Evolutionary conservation across 2,329 filamentous ascomycete species (phyloP).

Genomic region (Ascochyta pisi): DNA sequence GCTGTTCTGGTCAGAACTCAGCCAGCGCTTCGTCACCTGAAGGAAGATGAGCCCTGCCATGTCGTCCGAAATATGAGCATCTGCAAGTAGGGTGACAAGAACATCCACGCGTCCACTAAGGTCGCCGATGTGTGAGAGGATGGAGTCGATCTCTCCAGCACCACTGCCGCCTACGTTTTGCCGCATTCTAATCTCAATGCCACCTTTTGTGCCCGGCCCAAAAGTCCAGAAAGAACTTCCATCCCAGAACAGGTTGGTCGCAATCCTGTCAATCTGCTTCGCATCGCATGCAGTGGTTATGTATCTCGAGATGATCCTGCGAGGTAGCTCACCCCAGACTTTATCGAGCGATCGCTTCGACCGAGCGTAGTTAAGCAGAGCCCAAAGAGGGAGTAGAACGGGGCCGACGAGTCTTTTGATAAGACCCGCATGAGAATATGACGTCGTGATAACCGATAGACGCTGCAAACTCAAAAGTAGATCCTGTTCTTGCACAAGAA

Average conservation of each 20-base stretch:
- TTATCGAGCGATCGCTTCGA: conserved; percentile 36
- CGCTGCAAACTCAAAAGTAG: conserved; percentile 62
- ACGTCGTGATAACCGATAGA: conserved; percentile 63
- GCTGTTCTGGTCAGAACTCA: conserved; percentile 41
- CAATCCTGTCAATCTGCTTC: conserved; percentile 58
- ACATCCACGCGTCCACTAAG: conserved; percentile 36
- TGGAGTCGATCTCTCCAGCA: conserved; percentile 62
- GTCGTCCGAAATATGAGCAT: conserved; percentile 62
- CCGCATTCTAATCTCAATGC: conserved; percentile 58
- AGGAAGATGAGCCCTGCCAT: conserved; percentile 66
- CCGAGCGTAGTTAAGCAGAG: conserved; percentile 61
- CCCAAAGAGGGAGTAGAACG: conserved; percentile 69
- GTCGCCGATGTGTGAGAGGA: conserved; percentile 67
- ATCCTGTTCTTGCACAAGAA: conserved; percentile 57
- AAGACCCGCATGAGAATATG: conserved; percentile 71
- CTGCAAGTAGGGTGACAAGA: conserved; percentile 50
- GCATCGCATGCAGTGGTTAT: conserved; percentile 63
- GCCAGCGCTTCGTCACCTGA: conserved; percentile 64
- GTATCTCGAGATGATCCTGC: conserved; percentile 51
- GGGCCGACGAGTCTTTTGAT: conserved; percentile 67
- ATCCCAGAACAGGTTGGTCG: conserved; percentile 63
- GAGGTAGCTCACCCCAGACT: conserved; percentile 34
- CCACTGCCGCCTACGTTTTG: conserved; percentile 77
- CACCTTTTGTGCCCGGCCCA: conserved; percentile 53
- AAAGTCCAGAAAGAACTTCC: conserved; percentile 65